Percentiles rank a stretch among this genome's conserved stretches.
These are phyloP conservation scores for Brassica balearica DNA, from an alignment of 441 rosid species.

Conservation along the genomic window DNA sequence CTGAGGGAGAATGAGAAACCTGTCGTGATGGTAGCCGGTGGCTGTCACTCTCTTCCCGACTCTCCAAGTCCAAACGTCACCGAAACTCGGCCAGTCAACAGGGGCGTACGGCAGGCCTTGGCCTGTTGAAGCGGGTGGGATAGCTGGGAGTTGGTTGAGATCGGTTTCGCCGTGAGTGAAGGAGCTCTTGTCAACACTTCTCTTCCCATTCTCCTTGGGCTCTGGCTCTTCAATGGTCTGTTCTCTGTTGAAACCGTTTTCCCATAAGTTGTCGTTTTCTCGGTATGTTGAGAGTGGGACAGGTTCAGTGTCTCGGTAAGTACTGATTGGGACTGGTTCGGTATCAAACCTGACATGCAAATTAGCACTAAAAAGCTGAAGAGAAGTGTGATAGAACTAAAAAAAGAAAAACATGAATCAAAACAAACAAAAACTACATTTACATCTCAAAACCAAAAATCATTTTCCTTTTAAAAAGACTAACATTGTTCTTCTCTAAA, in stretches of 20 bases:
- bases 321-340: conserved; percentile 31
- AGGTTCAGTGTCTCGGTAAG: conserved; percentile 34
- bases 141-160: conserved; percentile 47
- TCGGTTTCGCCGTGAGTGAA: conserved; percentile 45
- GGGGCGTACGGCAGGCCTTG: conserved; percentile 95
- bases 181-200: conserved; percentile 35
- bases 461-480: background rate
- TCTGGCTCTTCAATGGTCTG: conserved; percentile 24
- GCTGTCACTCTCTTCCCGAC: conserved; percentile 73
- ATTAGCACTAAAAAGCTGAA: conserved; percentile 14
- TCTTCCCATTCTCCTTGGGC: conserved; percentile 39
- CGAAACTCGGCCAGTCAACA: conserved; percentile 81
- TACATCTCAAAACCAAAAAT: background rate
- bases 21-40: conserved; percentile 64
- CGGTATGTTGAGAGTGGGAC: conserved; percentile 37
- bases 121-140: conserved; percentile 58
- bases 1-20: conserved; percentile 70
- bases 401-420: background rate
- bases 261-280: conserved; percentile 41
- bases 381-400: background rate
- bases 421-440: background rate
- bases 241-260: conserved; percentile 42
- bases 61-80: conserved; percentile 95
- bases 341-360: conserved; percentile 34
- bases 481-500: background rate